Evolutionary conservation across 2,329 filamentous ascomycete species (phyloP), one percentile per base, ranked within the genome.

Genomic region (Aplosporella prunicola): DNA sequence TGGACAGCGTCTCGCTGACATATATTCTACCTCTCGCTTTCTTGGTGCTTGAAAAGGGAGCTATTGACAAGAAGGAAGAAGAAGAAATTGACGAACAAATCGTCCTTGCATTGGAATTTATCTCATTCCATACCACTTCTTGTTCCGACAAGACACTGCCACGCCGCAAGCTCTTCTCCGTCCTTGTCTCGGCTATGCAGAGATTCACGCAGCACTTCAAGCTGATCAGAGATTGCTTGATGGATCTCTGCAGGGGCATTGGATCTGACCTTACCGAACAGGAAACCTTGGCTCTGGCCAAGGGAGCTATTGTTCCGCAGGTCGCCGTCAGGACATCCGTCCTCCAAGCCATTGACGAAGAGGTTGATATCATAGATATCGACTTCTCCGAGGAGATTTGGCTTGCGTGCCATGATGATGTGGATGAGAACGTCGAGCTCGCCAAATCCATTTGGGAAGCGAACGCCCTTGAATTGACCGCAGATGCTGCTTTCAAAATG

Each of bases 391-490:
- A 91, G 43, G 84, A 96, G 55, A 82, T 98, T 15, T 98, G 87
- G 87, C 71, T 98, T 27, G 84, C 84, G 28, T 89, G 80, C 51
- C 88, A 98, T 51, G 91, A 98, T 47, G 85, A 93, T 49, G 76
- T 86, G 14, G 76, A 82, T 28, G 88, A 96, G 56, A 96, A 96
- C 50, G 74, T 72, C 7, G 84, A 87, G 30, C 68, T 93, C 36
- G 89, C 83, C 5, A 74, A 71, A 35, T 83, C 89, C 9, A 94
- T 98, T 23, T 98, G 91, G 91, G 86, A 93, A 52, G 91, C 95
- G 52, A 93, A 89, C 54, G 81, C 76, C 6, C 81, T 96, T 43
- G 65, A 80, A 42, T 64, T 89, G 9, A 72, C 75, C 2, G 64
- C 74, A 14, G 69, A 80, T 5, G 73, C 83, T 7, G 76, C 83